A percentile compares a stretch with the other conserved stretches of the same genome.
Evolutionary conservation across 2,329 filamentous ascomycete genomes (phyloP).

Genomic region (Pseudocercospora eumusae): DNA sequence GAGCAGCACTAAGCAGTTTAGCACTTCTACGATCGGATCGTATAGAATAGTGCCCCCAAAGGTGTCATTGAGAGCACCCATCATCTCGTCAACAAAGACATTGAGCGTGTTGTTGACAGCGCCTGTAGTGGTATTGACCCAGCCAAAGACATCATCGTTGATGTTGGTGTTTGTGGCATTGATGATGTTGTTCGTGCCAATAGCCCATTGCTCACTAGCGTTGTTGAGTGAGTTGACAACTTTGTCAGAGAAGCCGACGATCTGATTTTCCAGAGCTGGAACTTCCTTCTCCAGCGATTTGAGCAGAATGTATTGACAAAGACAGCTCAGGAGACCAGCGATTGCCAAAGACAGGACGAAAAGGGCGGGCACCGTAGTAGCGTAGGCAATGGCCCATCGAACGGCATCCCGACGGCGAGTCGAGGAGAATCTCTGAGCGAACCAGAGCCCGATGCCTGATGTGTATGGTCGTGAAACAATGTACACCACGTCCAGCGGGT

Average conservation of each 20-base stretch:
- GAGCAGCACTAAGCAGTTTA: slow-evolving; percentile 83
- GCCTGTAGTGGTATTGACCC: slow-evolving; percentile 79
- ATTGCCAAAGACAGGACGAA: slow-evolving; percentile 81
- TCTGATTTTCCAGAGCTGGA: slow-evolving; percentile 71
- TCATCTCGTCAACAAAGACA: slow-evolving; percentile 75
- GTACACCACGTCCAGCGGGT: slow-evolving; percentile 86
- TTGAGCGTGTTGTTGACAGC: slow-evolving; percentile 86
- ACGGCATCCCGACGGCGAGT: slow-evolving; percentile 68
- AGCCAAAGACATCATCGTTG: slow-evolving; percentile 81
- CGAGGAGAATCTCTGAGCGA: slow-evolving; percentile 65
- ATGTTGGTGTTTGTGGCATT: slow-evolving; percentile 65
- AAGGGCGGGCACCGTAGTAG: slow-evolving; percentile 80
- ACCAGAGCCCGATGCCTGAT: slow-evolving; percentile 68
- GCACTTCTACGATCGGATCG: slow-evolving; percentile 73
- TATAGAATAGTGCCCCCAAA: slow-evolving; percentile 83
- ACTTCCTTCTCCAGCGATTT: slow-evolving; percentile 71
- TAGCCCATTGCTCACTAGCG: slow-evolving; percentile 74
- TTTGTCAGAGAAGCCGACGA: slow-evolving; percentile 75
- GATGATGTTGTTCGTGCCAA: slow-evolving; percentile 73
- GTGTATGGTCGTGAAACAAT: slow-evolving; percentile 80
- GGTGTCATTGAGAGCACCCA: slow-evolving; percentile 68
- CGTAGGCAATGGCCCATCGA: slow-evolving; percentile 83
- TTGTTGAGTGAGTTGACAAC: slow-evolving; percentile 72
- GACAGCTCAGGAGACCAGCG: slow-evolving; percentile 77
- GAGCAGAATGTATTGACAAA: slow-evolving; percentile 81